Conservation (phyloP, 208 protist species). For the Crithidia mellificae region DNA sequence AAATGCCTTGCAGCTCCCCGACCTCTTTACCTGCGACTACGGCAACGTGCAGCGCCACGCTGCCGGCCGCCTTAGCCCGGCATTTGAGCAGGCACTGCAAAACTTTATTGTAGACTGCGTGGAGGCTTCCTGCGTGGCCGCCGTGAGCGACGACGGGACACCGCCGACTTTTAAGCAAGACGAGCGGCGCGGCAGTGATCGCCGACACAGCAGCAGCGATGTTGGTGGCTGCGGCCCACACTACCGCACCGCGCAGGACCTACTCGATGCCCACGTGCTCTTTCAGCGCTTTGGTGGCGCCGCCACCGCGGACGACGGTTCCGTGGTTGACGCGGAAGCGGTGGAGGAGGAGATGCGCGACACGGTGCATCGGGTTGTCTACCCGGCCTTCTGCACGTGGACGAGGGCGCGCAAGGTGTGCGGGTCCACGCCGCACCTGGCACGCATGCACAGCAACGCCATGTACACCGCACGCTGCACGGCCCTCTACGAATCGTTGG, state of each 20-base stretch:
- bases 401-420: constrained; percentile 29
- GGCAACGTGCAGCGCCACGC: constrained; percentile 15
- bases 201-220: no score
- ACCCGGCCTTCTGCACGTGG: constrained; percentile 50
- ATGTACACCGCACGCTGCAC: constrained; percentile 48
- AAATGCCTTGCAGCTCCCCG: constrained; percentile 1
- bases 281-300: constrained; percentile 6
- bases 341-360: constrained; percentile 37
- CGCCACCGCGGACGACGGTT: neutral
- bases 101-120: constrained; percentile 54
- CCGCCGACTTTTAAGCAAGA: neutral
- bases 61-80: constrained; percentile 16
- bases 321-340: neutral
- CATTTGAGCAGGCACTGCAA: constrained; percentile 27
- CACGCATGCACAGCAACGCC: constrained; percentile 62
- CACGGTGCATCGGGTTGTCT: constrained; percentile 56
- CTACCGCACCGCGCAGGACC: constrained; percentile 31
- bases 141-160: neutral
- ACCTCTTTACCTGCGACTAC: constrained; percentile 16
- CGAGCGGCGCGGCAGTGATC: neutral
- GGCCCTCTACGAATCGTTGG: constrained; percentile 19
- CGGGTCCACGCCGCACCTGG: constrained; percentile 50
- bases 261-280: constrained; percentile 31
- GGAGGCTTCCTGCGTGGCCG: constrained; percentile 16
- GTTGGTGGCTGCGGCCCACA: constrained; percentile 15